A percentile compares a stretch with the other conserved stretches of the same genome.
Evolutionary conservation across 2,329 filamentous ascomycete genomes (phyloP).

Genomic region (Tolypocladium nubicola): DNA sequence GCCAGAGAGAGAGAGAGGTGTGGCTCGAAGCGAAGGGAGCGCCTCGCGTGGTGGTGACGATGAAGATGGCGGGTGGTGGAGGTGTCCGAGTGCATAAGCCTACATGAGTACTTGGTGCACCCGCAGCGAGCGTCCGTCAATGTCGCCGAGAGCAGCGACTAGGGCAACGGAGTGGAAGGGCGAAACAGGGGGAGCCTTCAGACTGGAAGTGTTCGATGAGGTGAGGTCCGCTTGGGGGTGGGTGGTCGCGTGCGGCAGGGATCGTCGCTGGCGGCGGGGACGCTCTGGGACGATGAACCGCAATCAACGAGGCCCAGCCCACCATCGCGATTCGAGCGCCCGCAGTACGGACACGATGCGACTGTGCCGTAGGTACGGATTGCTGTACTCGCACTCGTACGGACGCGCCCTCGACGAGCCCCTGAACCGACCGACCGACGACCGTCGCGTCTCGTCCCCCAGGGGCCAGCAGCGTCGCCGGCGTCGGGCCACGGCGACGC

Average conservation of each 20-base stretch:
- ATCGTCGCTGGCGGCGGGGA: conserved; percentile 7
- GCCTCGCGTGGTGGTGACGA: not conserved
- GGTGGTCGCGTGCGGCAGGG: conserved; percentile 10
- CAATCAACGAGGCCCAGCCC: not conserved
- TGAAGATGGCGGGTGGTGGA: not conserved
- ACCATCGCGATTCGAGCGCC: too few relatives aligned
- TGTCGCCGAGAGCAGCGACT: not conserved
- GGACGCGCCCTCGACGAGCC: too few relatives aligned
- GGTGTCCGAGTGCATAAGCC: not conserved
- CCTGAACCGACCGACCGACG: too few relatives aligned
- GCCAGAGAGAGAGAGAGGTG: not conserved
- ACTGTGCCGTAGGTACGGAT: too few relatives aligned
- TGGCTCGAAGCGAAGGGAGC: not conserved
- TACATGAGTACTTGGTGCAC: not conserved
- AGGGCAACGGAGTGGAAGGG: not conserved
- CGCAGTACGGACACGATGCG: too few relatives aligned
- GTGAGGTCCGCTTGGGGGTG: not conserved
- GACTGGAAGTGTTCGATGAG: not conserved
- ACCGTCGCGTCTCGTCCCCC: too few relatives aligned
- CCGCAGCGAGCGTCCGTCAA: not conserved
- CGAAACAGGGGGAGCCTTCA: not conserved
- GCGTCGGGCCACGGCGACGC: not conserved
- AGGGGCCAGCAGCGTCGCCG: not conserved
- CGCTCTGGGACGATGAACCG: not conserved
- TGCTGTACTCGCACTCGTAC: too few relatives aligned